Conservation (phyloP, 352 stramenopile species). For the Globisporangium okanoganense region DNA sequence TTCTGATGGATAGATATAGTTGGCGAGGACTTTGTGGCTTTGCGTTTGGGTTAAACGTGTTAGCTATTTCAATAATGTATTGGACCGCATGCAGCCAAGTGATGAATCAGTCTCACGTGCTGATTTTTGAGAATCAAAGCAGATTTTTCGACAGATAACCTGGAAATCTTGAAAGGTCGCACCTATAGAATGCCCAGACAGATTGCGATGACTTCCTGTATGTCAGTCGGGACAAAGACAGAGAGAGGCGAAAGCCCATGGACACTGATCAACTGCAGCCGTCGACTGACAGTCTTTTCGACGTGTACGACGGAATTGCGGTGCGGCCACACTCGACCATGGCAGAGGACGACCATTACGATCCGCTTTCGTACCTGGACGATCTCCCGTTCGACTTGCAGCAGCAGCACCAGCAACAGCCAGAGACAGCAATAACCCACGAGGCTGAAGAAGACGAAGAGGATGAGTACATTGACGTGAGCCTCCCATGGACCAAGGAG, state of each 20-base stretch:
- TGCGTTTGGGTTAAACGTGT: too few species aligned
- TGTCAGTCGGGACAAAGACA: too few species aligned
- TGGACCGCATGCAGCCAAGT: too few species aligned
- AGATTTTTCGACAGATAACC: too few species aligned
- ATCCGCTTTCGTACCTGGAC: slow-evolving; percentile 12
- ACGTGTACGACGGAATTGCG: background rate
- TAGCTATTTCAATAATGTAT: too few species aligned
- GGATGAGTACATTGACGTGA: slow-evolving; percentile 14
- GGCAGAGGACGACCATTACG: background rate
- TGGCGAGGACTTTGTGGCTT: too few species aligned
- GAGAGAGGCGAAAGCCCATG: background rate
- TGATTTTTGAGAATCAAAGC: too few species aligned
- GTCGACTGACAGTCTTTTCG: background rate
- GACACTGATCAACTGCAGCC: background rate
- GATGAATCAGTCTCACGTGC: too few species aligned
- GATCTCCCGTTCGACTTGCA: slow-evolving; percentile 3
- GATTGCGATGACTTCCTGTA: too few species aligned
- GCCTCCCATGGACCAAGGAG: slow-evolving; percentile 5
- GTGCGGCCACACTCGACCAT: background rate
- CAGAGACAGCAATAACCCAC: too few species aligned
- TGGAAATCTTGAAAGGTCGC: background rate
- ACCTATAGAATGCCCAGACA: too few species aligned
- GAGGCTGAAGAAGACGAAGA: background rate
- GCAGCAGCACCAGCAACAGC: background rate
- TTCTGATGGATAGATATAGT: too few species aligned